Conservation (phyloP, 495 filamentous ascomycete species). For the Trypethelium eluteriae region DNA sequence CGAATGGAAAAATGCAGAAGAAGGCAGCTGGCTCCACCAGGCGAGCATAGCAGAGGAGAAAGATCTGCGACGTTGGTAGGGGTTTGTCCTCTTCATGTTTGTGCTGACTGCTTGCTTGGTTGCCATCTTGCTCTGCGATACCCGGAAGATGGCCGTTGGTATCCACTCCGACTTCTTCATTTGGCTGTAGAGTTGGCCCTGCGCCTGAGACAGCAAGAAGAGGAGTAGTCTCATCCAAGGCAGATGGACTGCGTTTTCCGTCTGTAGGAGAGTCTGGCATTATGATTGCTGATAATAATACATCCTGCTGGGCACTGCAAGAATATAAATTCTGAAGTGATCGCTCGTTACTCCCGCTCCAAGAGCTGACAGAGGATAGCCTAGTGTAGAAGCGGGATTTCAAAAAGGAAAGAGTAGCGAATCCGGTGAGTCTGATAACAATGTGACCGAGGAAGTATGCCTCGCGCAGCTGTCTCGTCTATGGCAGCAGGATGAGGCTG, state of each 20-base stretch:
- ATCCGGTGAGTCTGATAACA: no score
- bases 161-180: neutral
- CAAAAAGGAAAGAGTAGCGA: no score
- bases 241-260: neutral
- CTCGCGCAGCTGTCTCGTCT: no score
- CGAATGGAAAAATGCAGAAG: slow-evolving; percentile 68
- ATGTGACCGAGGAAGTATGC: no score
- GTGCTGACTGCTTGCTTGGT: neutral
- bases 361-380: no score
- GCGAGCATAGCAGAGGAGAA: slow-evolving; percentile 58
- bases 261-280: neutral
- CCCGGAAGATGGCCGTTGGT: neutral
- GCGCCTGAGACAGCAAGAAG: neutral
- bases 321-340: no score
- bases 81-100: slow-evolving; percentile 36
- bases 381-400: no score
- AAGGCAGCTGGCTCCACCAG: slow-evolving; percentile 67
- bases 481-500: no score
- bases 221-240: neutral
- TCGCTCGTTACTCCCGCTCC: no score
- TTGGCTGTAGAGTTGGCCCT: neutral
- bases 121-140: neutral
- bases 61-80: slow-evolving; percentile 52
- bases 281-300: neutral
- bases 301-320: neutral